A percentile compares a stretch with the other conserved stretches of the same genome.
Conservation (phyloP, 2,329 filamentous ascomycete species). For the Berkeleyomyces rouxiae region DNA sequence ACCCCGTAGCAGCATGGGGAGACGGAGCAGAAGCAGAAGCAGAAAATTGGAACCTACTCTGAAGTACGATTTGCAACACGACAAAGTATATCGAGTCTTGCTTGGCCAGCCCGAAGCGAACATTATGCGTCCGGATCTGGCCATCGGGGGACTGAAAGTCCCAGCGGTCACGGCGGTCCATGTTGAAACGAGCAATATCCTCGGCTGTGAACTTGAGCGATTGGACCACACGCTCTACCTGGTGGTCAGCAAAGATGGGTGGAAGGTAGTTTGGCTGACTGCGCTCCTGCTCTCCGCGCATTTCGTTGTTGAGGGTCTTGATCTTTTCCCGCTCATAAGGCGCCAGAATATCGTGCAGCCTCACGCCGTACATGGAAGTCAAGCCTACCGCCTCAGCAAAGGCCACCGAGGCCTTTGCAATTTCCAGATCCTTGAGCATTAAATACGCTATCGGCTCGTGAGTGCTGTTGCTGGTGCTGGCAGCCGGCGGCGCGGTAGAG, state of each 20-base stretch:
- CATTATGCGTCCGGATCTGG: slow-evolving; percentile 31
- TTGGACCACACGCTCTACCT: slow-evolving; percentile 38
- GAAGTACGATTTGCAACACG: slow-evolving; percentile 30
- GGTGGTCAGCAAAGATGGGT: slow-evolving; percentile 40
- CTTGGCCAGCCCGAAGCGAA: slow-evolving; percentile 41
- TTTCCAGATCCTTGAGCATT: slow-evolving; percentile 36
- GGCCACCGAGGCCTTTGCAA: slow-evolving; percentile 37
- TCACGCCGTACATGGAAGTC: slow-evolving; percentile 29
- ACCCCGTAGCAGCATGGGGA: slow-evolving; percentile 21
- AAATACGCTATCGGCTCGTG: slow-evolving; percentile 41
- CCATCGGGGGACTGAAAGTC: slow-evolving; percentile 37
- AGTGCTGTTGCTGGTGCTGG: slow-evolving; percentile 21
- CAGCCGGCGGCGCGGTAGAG: slow-evolving; percentile 2
- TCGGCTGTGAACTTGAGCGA: slow-evolving; percentile 36
- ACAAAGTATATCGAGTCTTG: slow-evolving; percentile 47
- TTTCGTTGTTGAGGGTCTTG: slow-evolving; percentile 30
- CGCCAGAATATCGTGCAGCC: slow-evolving; percentile 37
- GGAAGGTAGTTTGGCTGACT: slow-evolving; percentile 47
- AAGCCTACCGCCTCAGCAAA: slow-evolving; percentile 41
- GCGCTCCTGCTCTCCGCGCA: slow-evolving; percentile 40
- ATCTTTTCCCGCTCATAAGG: slow-evolving; percentile 36
- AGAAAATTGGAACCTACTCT: slow-evolving; percentile 19
- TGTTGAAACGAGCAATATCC: slow-evolving; percentile 33
- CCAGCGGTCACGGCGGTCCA: slow-evolving; percentile 38
- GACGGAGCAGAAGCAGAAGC: slow-evolving; percentile 31